phyloP scores from a whole-genome alignment of 2,329 filamentous ascomycete species.

The Elsinoe perseae region DNA sequence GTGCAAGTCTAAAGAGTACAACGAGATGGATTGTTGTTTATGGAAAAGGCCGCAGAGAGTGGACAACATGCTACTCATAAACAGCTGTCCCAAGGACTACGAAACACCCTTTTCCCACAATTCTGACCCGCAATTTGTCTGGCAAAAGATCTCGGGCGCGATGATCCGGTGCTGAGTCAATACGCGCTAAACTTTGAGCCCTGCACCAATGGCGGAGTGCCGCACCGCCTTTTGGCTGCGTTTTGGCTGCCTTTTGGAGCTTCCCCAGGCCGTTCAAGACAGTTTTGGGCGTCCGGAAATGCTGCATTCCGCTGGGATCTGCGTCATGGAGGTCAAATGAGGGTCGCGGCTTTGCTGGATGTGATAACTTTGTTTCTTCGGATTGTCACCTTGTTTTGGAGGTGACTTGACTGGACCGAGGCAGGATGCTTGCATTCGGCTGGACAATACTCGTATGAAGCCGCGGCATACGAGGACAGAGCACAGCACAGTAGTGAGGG shows the following conservation, averaged over 20 bases:
- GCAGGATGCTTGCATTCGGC: not conserved
- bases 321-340: not conserved
- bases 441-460: not conserved
- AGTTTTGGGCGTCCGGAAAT: constrained; percentile 7
- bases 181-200: not conserved
- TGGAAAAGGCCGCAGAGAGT: not conserved
- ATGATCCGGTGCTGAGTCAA: not conserved
- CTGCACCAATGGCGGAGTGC: constrained; percentile 8
- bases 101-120: not conserved
- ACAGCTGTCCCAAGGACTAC: not conserved
- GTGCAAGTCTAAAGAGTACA: not conserved
- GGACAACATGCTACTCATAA: not conserved
- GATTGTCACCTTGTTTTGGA: not conserved
- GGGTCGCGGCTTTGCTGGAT: not conserved
- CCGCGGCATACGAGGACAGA: not conserved
- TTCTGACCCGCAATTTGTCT: constrained; percentile 5
- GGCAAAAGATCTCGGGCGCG: constrained; percentile 7
- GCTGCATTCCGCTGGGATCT: constrained; percentile 3
- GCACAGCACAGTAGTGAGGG: not conserved
- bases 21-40: too few relatives aligned
- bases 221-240: not conserved
- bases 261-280: constrained; percentile 10
- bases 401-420: not conserved
- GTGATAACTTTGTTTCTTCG: not conserved
- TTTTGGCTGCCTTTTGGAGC: too few relatives aligned